phyloP scores from a whole-genome alignment of 2,329 filamentous ascomycete genomes.

The Aureobasidium lini region DNA sequence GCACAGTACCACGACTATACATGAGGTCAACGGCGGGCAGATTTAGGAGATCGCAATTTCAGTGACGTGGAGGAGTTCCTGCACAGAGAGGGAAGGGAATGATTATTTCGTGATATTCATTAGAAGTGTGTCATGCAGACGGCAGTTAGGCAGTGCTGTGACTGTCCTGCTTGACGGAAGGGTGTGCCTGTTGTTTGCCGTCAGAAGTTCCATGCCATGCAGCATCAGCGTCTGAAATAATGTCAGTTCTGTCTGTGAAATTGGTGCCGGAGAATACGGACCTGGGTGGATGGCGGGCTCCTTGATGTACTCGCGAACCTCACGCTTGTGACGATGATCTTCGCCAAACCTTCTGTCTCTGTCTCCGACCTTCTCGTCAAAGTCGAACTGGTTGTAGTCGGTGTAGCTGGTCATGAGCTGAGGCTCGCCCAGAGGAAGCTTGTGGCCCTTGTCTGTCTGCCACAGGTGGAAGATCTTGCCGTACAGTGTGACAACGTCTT shows the following conservation, averaged over 20 bases:
- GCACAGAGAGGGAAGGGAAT: background rate
- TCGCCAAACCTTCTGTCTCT: constrained; percentile 49
- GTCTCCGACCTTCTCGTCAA: constrained; percentile 39
- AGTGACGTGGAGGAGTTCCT: too few relatives aligned
- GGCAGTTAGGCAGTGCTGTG: background rate
- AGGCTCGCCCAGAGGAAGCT: constrained; percentile 52
- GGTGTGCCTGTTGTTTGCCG: background rate
- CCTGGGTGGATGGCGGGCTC: constrained; percentile 37
- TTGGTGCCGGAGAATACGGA: background rate
- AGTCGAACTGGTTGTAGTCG: constrained; percentile 40
- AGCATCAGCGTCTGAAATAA: constrained; percentile 37
- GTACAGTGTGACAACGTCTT: constrained; percentile 64
- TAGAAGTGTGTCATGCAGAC: background rate
- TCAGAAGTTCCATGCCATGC: constrained; percentile 34
- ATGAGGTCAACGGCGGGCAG: too few relatives aligned
- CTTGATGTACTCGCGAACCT: constrained; percentile 46
- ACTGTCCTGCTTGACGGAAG: background rate
- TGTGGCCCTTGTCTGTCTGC: constrained; percentile 71
- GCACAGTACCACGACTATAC: too few relatives aligned
- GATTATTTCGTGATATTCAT: background rate
- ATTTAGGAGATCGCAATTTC: too few relatives aligned
- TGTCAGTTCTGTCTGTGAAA: background rate
- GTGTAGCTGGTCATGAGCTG: constrained; percentile 59
- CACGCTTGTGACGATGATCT: constrained; percentile 45
- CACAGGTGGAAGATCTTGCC: constrained; percentile 83